These are phyloP conservation scores for Linum usitatissimum DNA, from an alignment of 345 rosid genomes.

Conservation along the genomic window DNA sequence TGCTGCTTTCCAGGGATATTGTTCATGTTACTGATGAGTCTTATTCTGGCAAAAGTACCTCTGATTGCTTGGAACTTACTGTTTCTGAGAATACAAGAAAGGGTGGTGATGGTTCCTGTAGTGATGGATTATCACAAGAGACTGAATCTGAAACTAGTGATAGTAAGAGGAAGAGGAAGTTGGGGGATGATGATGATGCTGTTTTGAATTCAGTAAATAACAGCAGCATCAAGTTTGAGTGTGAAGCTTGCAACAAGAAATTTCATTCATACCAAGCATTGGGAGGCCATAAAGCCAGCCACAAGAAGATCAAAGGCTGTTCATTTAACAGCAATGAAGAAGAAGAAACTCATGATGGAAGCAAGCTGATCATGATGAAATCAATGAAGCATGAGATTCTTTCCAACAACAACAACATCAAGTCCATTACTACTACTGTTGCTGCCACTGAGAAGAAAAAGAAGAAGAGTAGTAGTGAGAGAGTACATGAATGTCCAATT, in stretches of 20 bases:
- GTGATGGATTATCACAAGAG: constrained; percentile 6
- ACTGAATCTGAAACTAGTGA: constrained; percentile 11
- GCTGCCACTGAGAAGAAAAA: not conserved
- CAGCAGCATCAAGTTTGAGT: constrained; percentile 47
- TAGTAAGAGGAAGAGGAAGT: constrained; percentile 21
- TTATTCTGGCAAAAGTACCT: constrained; percentile 25
- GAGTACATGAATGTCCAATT: constrained; percentile 48
- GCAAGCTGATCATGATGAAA: not conserved
- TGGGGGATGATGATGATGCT: constrained; percentile 11
- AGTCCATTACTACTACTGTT: not conserved
- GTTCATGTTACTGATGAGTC: constrained; percentile 21
- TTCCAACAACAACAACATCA: constrained; percentile 5
- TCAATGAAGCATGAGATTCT: constrained; percentile 10
- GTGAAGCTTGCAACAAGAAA: constrained; percentile 53
- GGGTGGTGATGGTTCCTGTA: constrained; percentile 5
- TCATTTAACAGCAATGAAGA: constrained; percentile 22
- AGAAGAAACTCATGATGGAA: not conserved
- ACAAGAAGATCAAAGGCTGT: constrained; percentile 37
- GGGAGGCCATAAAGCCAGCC: constrained; percentile 86
- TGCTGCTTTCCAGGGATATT: constrained; percentile 57
- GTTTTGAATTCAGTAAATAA: constrained; percentile 14
- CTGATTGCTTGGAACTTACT: no score
- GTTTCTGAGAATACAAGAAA: constrained; percentile 5
- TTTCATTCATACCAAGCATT: constrained; percentile 77
- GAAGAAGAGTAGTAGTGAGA: not conserved